phyloP scores from a whole-genome alignment of 305 asterid species.

The Fraxinus sp. region DNA sequence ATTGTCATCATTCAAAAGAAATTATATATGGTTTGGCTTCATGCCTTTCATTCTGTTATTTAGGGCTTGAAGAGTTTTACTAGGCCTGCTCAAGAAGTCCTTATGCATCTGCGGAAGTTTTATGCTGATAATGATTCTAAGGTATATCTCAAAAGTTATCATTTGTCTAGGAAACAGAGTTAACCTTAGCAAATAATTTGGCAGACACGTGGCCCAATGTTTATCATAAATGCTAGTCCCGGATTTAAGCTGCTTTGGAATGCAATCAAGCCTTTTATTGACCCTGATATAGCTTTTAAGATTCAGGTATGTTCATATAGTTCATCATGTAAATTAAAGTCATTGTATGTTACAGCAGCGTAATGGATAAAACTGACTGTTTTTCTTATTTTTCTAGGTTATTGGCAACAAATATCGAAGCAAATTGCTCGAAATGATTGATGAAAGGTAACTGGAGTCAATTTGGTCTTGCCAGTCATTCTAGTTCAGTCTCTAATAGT shows the following conservation, averaged over 20 bases:
- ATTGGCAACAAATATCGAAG: constrained; percentile 41
- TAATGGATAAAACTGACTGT: background rate
- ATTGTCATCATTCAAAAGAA: background rate
- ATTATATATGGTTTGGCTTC: background rate
- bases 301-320: constrained; percentile 36
- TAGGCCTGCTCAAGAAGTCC: constrained; percentile 51
- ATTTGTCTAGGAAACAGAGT: background rate
- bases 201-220: constrained; percentile 52
- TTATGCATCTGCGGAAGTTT: constrained; percentile 49
- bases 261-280: constrained; percentile 50
- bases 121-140: constrained; percentile 45
- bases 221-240: constrained; percentile 53
- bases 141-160: constrained; percentile 27
- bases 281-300: constrained; percentile 46
- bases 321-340: background rate
- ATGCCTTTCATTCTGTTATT: constrained; percentile 5
- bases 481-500: constrained; percentile 2
- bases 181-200: background rate
- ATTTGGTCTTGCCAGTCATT: background rate
- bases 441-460: constrained; percentile 34
- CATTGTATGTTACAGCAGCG: background rate
- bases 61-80: constrained; percentile 46
- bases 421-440: constrained; percentile 50
- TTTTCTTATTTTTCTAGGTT: constrained; percentile 31
- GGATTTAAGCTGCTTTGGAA: constrained; percentile 59